Conservation (phyloP, 805 yeast species). For the Priceomyces castillae region DNA sequence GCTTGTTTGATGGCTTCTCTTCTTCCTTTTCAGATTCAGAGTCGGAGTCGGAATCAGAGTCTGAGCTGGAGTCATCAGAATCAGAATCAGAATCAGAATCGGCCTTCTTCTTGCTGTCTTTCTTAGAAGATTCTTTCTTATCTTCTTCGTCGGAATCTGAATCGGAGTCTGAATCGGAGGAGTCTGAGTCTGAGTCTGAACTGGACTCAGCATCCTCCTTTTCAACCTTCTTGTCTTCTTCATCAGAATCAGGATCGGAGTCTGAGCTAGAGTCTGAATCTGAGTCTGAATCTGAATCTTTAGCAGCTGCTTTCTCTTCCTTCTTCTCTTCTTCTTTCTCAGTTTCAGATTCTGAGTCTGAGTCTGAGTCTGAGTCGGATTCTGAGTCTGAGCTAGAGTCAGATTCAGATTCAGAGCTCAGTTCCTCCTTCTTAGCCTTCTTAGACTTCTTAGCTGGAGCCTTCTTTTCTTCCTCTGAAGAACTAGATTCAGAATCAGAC, state of each 20-base stretch:
- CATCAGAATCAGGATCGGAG: constrained; percentile 26
- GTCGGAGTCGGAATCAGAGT: constrained; percentile 25
- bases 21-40: constrained; percentile 35
- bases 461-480: constrained; percentile 25
- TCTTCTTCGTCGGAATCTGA: constrained; percentile 22
- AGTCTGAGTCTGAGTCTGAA: constrained; percentile 17
- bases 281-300: constrained; percentile 22
- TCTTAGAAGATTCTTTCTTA: constrained; percentile 20
- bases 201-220: constrained; percentile 21
- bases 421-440: constrained; percentile 20
- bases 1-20: constrained; percentile 29
- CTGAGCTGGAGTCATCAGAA: constrained; percentile 19
- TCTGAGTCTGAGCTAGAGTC: constrained; percentile 23
- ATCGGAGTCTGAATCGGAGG: constrained; percentile 21
- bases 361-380: constrained; percentile 22
- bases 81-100: constrained; percentile 26
- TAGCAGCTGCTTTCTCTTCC: constrained; percentile 14
- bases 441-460: constrained; percentile 4
- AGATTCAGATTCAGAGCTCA: constrained; percentile 17
- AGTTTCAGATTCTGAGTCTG: constrained; percentile 27
- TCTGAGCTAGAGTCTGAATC: constrained; percentile 30
- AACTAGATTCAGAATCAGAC: constrained; percentile 20
- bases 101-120: constrained; percentile 11
- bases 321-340: constrained; percentile 27
- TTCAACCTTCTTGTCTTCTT: constrained; percentile 11